Evolutionary conservation across 1,284 basidiomycete species (phyloP).

Genomic region (Cryptococcus sp.): DNA sequence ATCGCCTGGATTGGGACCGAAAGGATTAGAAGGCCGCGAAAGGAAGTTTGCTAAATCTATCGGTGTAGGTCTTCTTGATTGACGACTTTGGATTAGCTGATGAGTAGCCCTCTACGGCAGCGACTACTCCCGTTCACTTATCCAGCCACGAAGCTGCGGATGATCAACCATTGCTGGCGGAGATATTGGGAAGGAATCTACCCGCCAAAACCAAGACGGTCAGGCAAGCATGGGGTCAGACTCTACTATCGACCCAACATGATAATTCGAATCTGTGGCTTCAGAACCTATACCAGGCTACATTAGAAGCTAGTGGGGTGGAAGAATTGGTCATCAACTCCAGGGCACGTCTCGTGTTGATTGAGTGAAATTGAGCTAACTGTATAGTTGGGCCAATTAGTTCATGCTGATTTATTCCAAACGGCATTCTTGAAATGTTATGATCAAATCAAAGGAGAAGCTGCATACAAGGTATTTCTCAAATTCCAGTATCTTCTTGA

Average conservation of each 20-base stretch:
- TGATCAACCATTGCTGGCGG: slow-evolving; percentile 25
- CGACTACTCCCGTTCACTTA: slow-evolving; percentile 1
- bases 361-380: background rate
- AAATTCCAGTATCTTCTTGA: background rate
- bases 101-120: background rate
- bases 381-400: slow-evolving; percentile 22
- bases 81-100: background rate
- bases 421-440: slow-evolving; percentile 36
- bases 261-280: slow-evolving; percentile 28
- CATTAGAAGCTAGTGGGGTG: slow-evolving; percentile 25
- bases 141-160: slow-evolving; percentile 1
- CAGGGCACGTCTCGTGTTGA: slow-evolving; percentile 15
- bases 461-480: slow-evolving; percentile 21
- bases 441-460: slow-evolving; percentile 19
- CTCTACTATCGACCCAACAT: slow-evolving; percentile 20
- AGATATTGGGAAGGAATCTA: slow-evolving; percentile 27
- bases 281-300: slow-evolving; percentile 28
- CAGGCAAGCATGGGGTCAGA: slow-evolving; percentile 27
- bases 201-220: slow-evolving; percentile 18
- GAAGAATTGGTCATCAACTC: slow-evolving; percentile 29
- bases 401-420: slow-evolving; percentile 33
- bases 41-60: background rate
- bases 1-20: background rate
- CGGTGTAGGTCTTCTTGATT: background rate
- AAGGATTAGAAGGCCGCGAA: background rate